Evolutionary conservation across 2,329 filamentous ascomycete genomes (phyloP), one percentile per base, ranked within the genome.

Genomic region (Colletotrichum sp.): DNA sequence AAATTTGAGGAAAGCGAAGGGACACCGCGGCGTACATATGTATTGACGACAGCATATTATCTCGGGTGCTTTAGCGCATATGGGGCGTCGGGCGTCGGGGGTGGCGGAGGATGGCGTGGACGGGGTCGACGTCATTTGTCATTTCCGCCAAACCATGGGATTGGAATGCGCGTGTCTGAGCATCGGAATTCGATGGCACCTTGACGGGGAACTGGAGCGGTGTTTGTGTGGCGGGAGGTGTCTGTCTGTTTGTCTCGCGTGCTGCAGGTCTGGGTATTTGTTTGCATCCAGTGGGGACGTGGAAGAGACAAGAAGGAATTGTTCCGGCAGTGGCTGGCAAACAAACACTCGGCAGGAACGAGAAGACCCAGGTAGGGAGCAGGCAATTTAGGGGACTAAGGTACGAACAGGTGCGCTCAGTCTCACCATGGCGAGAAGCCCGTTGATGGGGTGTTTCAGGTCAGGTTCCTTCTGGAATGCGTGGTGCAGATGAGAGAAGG

Each of bases 401-500:
- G 36, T 39, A 39, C 36, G 15, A 39, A n/a, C 9, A 34, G 32
- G 26, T 24, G 57, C 64, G 73, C 73, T 68, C 73, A 64, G 73
- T 72, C 73, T 72, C 63, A 72, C 52, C 60, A 49, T 32, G 34
- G 21, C 28, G 63, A 44, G 18, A 32, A 34, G n/a, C 63, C 69
- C 30, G 36, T 64, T 24, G 63, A 60, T 55, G 63, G 69, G 26
- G 32, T 73, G 70, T 73, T 73, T 76, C 64, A 76, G 73, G 64
- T 76, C 44, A 36, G 44, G 64, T 65, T 68, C 73, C 73, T 72
- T 72, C 69, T 65, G 49, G 70, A 68, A 59, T 72, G 39, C 69
- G 26, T 68, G 21, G 62, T 30, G 34, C 32, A 18, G 49, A 30
- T 26, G 15, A 13, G 21, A 28, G 21, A 34, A 26, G 60, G 44